phyloP scores from a whole-genome alignment of 2,329 filamentous ascomycete genomes.

The Xylaria sp. region DNA sequence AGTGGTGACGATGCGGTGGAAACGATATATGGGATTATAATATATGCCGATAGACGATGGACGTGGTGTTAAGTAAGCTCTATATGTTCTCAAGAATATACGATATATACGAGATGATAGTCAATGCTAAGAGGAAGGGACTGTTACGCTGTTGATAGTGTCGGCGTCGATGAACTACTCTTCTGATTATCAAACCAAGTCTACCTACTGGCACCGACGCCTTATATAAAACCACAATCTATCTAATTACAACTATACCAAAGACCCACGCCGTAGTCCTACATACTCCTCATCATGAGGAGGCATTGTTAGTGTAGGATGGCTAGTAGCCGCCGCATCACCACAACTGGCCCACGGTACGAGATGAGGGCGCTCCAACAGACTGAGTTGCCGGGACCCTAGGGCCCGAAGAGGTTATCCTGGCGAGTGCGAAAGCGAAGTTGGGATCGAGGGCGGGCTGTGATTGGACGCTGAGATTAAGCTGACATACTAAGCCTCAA shows the following conservation, averaged over 20 bases:
- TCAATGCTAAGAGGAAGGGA: not conserved
- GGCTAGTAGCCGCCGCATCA: not conserved
- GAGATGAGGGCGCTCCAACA: slow-evolving; percentile 10
- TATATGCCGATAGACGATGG: not conserved
- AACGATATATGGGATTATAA: not conserved
- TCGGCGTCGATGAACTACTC: not conserved
- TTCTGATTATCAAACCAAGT: not conserved
- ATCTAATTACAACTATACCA: not conserved
- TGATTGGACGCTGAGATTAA: slow-evolving; percentile 23
- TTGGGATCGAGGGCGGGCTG: not conserved
- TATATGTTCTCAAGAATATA: not conserved
- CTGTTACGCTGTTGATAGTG: not conserved
- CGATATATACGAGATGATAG: not conserved
- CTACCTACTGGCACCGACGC: not conserved
- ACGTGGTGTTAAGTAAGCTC: not conserved
- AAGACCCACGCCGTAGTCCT: slow-evolving; percentile 10
- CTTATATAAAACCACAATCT: slow-evolving; percentile 26
- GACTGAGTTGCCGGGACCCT: slow-evolving; percentile 19
- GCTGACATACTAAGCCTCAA: slow-evolving; percentile 23
- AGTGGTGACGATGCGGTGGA: not conserved
- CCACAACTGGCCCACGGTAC: not conserved
- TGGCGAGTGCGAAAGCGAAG: slow-evolving; percentile 33
- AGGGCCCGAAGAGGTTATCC: slow-evolving; percentile 17
- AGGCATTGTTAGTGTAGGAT: slow-evolving; percentile 1
- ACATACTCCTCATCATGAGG: slow-evolving; percentile 1